Conservation (phyloP, 148 eudicot species). For the Nepenthes gracilis region DNA sequence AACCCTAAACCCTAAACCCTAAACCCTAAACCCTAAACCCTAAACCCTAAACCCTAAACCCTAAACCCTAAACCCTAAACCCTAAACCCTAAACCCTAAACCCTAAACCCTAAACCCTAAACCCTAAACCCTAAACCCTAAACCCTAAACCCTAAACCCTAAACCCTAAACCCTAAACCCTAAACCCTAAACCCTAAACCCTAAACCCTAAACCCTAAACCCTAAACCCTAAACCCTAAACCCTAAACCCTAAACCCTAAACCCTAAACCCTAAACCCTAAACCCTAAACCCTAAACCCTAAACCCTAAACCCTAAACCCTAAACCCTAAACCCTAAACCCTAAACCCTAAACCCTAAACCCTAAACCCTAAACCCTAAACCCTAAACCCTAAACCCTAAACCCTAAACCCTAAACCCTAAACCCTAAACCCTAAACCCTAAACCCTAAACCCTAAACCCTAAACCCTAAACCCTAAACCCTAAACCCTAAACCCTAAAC, state of each 20-base stretch:
- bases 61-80: conserved; percentile 7
- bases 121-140: conserved; percentile 6
- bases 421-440: conserved; percentile 9
- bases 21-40: conserved; percentile 1
- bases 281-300: conserved; percentile 6
- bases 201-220: conserved; percentile 7
- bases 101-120: conserved; percentile 1
- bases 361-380: conserved; percentile 2
- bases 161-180: conserved; percentile 4
- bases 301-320: conserved; percentile 5
- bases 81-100: conserved; percentile 4
- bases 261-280: conserved; percentile 7
- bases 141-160: conserved; percentile 3
- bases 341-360: conserved; percentile 10
- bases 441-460: conserved; percentile 8
- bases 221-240: conserved; percentile 6
- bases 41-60: conserved; percentile 9
- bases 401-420: conserved; percentile 3
- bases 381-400: conserved; percentile 5
- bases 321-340: conserved; percentile 9
- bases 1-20: not conserved
- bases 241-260: conserved; percentile 4
- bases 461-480: conserved; percentile 5
- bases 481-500: conserved; percentile 6
- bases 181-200: conserved; percentile 2